Conservation (phyloP, 345 rosid species). For the Trapa bicornis region DNA sequence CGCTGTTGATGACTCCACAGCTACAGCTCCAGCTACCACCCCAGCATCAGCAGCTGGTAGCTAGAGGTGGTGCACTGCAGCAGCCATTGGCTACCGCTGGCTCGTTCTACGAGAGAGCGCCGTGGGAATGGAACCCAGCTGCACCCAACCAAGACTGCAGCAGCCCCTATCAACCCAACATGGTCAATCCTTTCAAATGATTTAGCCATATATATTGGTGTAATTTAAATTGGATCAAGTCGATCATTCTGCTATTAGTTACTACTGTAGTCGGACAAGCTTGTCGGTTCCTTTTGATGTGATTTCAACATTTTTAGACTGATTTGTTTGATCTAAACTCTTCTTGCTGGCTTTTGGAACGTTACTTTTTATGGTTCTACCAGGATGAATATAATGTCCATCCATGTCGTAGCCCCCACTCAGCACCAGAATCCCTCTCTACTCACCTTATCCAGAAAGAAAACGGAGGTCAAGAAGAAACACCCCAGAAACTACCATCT, state of each 20-base stretch:
- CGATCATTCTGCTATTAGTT: neutral
- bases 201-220: neutral
- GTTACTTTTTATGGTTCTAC: too few relatives aligned
- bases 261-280: neutral
- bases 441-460: too few relatives aligned
- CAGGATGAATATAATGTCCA: too few relatives aligned
- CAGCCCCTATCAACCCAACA: neutral
- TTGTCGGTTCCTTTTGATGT: neutral
- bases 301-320: too few relatives aligned
- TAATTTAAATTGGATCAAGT: neutral
- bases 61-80: neutral
- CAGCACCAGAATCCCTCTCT: too few relatives aligned
- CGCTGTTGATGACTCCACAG: neutral
- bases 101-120: neutral
- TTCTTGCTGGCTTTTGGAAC: too few relatives aligned
- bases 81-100: neutral
- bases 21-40: too few relatives aligned
- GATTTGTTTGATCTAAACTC: too few relatives aligned
- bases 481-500: too few relatives aligned
- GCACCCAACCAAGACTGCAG: constrained; percentile 1
- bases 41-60: neutral
- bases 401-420: too few relatives aligned
- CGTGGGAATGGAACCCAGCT: constrained; percentile 4
- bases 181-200: constrained; percentile 1
- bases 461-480: too few relatives aligned